Evolutionary conservation across 83 land plant genomes (phyloP).

Genomic region (Picea engelmannii): DNA sequence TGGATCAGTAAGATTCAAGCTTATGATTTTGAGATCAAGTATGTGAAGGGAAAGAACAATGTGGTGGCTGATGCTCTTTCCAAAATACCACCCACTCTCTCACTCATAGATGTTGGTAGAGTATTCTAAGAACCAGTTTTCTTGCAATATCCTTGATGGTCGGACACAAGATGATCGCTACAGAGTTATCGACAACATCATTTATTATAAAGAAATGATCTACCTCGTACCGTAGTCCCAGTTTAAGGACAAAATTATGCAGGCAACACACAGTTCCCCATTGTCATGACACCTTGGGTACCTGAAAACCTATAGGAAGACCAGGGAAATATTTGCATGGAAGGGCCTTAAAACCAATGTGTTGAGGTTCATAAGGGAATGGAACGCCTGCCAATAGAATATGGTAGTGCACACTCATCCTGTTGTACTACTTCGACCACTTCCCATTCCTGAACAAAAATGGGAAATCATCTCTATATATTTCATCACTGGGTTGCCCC

Average conservation of each 20-base stretch:
- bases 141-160: neutral
- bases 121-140: neutral
- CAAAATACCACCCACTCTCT: neutral
- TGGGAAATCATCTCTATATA: slow-evolving; percentile 14
- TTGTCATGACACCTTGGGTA: neutral
- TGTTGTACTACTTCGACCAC: too few species aligned
- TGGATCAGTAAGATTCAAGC: too few species aligned
- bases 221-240: neutral
- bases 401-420: too few species aligned
- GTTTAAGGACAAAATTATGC: neutral
- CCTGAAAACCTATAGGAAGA: neutral
- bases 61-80: neutral
- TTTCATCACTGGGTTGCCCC: neutral
- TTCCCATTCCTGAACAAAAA: too few species aligned
- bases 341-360: neutral
- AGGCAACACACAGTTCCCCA: neutral
- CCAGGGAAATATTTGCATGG: neutral
- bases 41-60: too few species aligned
- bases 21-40: too few species aligned
- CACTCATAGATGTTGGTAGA: neutral
- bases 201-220: neutral
- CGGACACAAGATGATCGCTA: neutral
- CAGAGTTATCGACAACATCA: neutral
- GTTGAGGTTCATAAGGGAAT: neutral
- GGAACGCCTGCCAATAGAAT: neutral